phyloP scores from a whole-genome alignment of 441 rosid species.

The Euphorbia schlechtendalii region DNA sequence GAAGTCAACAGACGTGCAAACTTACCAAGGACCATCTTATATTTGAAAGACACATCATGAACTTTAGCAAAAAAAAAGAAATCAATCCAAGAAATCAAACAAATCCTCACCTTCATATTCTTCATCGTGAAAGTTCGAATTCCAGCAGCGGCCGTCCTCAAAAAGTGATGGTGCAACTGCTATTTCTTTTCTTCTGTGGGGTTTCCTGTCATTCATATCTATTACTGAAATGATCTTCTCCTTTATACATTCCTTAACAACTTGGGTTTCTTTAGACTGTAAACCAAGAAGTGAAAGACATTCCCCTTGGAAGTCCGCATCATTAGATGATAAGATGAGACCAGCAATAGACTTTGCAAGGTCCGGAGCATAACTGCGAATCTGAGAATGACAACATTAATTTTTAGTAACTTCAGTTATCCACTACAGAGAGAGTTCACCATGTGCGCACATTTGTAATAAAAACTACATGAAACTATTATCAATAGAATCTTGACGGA shows the following conservation, averaged over 20 bases:
- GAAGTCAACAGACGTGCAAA: not conserved
- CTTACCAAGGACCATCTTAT: not conserved
- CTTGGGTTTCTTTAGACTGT: constrained; percentile 27
- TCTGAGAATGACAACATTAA: constrained; percentile 32
- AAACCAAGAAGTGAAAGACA: constrained; percentile 72
- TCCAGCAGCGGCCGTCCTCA: constrained; percentile 34
- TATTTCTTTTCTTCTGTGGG: constrained; percentile 46
- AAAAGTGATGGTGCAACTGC: constrained; percentile 51
- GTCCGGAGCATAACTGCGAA: constrained; percentile 73
- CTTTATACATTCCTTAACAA: constrained; percentile 51
- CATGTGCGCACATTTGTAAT: not conserved
- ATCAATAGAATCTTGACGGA: too few relatives aligned
- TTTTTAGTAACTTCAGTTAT: too few relatives aligned
- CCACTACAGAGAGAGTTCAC: too few relatives aligned
- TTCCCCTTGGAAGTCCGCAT: constrained; percentile 60
- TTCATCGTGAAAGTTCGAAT: constrained; percentile 31
- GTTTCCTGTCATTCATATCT: constrained; percentile 54
- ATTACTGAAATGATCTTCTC: constrained; percentile 63
- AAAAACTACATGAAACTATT: not conserved
- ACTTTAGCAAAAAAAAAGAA: not conserved
- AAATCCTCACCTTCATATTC: constrained; percentile 40
- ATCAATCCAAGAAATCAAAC: constrained; percentile 27
- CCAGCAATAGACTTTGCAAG: constrained; percentile 79
- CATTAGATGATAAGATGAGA: constrained; percentile 60
- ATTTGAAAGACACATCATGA: not conserved